Evolutionary conservation across 2,329 filamentous ascomycete genomes (phyloP), one percentile per base, ranked within the genome.

Genomic region (Monosporascus ibericus): DNA sequence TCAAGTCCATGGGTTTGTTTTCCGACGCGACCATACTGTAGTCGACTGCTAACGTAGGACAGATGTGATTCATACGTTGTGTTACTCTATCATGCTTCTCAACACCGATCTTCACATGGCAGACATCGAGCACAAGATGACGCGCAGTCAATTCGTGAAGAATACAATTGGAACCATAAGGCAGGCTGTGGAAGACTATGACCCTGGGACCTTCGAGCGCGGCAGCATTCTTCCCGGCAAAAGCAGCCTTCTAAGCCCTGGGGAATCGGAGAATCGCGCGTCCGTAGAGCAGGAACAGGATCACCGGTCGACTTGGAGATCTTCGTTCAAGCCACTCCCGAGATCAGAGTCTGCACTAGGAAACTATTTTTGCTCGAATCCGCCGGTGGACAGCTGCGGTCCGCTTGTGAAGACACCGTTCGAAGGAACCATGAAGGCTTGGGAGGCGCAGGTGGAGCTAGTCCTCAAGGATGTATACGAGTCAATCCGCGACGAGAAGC

Each of bases 121-220:
- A 53, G 92, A 97, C 65, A 96, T 97, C 61, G 91, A 95, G 56
- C 85, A 88, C 62, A 95, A 95, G 74, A 99, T 99, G 94, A 97
- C 92, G 1, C 84, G 88, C 52, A 86, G 80, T 57, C 92, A 97
- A 65, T 99, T 97, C 65, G 82, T 99, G 66, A 95, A 95, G 71
- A 99, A 99, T 66, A 96, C 94, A 5, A 86, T 97, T 77, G 87
- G 88, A 1, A 96, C 92, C 0, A 88, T 99, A 56, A 84, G 82
- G 53, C 85, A 90, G 48, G 85, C 89, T 14, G 79, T 91, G 9
- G 75, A 79, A 39, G 90, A 95, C 60, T 83, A 85, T n/a, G 82
- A 78, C 1, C 83, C 88, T 1, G 80, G 85, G 55, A 79, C 79
- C 1, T 87, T 87, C 57, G 80, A 86, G 36, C 76, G 80, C 3